Base-by-base conservation (phyloP, 805 yeast genomes). In the Nakazawaea anatomiae region DNA sequence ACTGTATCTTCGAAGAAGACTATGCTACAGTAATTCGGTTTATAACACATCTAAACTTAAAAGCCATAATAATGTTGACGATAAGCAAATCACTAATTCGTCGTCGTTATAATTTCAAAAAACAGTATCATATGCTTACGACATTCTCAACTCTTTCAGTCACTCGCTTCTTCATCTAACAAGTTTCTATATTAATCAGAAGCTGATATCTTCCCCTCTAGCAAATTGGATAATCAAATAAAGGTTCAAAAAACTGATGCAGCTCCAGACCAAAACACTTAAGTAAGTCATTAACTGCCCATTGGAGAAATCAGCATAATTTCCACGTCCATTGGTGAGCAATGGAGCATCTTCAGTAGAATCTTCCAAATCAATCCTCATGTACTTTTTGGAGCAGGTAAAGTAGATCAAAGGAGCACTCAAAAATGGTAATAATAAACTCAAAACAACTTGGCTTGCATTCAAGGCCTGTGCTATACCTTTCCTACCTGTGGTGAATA, bases 401-500 rank as follows among this genome's bases (percentile, higher is more conserved):
- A 89, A 83, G 60, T 81, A 88, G 46, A 89, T 80, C 63, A 89
- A 70, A 4, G 96, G 96, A 1, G 92, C 90, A 5, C 88, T 80
- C 50, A 89, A 70, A 54, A 89, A 84, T 6, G 96, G 96, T 50
- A 89, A 72, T 46, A 89, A 71, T 44, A 89, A 75, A 1, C 96
- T 87, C 43, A 89, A 70, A 1, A 86, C 80, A 27, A 89, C 90
- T 68, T 89, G 96, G 0, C 90, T 79, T 9, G 87, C 82, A 61
- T 88, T 88, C 57, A 89, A 74, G 0, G 95, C 90, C 14, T 70
- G 66, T 12, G 77, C 67, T 48, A 89, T 66, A 1, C 95, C 96
- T 34, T 67, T 64, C 56, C 79, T 74, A 3, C 96, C 96, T 44
- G 88, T 77, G 38, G 77, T 67, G 10, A 82, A 70, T 5, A 88